Base-by-base conservation (phyloP, 177 flowering plant species). In the Vitis hybrid region DNA sequence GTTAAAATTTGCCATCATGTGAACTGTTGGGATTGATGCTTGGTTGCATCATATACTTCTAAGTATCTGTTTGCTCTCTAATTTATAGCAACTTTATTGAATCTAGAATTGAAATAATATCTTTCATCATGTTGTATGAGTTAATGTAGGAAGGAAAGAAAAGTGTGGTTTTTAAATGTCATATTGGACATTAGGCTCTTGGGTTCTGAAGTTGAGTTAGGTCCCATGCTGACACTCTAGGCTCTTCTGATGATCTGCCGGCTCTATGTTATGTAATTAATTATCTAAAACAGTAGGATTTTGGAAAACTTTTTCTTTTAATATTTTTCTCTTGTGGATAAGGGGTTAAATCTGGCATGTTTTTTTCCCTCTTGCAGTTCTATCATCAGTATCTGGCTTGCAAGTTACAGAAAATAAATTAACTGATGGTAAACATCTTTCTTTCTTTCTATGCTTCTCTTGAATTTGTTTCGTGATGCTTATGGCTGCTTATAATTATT, bases 381-480 rank as follows among this genome's bases (percentile, higher is more conserved):
- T 90, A 62, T 89, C 97, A 62, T 62, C 97, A 17, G 85, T 94
- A 44, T 92, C 97, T 47, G 97, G 98, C 60, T 79, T 94, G 57
- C 74, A 85, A 77, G 88, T 71, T 38, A 77, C 89, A 11, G 83
- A 79, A 33, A 9, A 28, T 9, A 84, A 82, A 59, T 73, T 90
- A 55, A 76, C 82, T 66, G 68, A 84, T 14, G 85, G 98, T 88
- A 82, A 71, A 17, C 11, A 62, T 73, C 19, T 2, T 58, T 53
- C 2, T 63, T 12, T 67, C 24, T 51, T 51, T 18, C 28, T 47
- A 11, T 11, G 4, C 60, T 4, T 54, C 57, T 38, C 9, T 38
- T 38, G 47, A 38, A 38, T 61, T 62, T 62, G 3, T 65, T 33
- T 47, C 66, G 11, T 53, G 59, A 47, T 50, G 38, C 28, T 17